These are phyloP conservation scores for Ballota nigra DNA, from an alignment of 257 asterid genomes.

Conservation along the genomic window DNA sequence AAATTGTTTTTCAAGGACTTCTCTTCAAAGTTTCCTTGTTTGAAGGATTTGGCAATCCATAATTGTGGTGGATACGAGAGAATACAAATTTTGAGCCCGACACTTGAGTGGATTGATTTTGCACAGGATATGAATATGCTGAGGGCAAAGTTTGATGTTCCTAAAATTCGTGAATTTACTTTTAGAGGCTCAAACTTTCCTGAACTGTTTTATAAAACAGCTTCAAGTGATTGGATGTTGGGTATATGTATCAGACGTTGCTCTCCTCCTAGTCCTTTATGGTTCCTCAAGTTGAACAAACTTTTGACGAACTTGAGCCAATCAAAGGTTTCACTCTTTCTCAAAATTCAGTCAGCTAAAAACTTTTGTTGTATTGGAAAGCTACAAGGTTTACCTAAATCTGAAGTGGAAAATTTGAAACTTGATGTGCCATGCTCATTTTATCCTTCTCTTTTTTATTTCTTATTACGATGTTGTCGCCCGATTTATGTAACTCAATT, in stretches of 20 bases:
- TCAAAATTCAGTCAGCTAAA: background rate
- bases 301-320: background rate
- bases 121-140: background rate
- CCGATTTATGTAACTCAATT: background rate
- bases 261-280: background rate
- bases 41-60: conserved; percentile 3
- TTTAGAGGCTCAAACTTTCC: background rate
- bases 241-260: background rate
- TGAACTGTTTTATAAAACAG: background rate
- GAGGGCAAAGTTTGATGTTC: conserved; percentile 10
- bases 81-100: conserved; percentile 1
- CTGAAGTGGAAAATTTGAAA: background rate
- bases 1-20: background rate
- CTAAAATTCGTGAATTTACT: background rate
- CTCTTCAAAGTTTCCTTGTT: conserved; percentile 5
- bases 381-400: background rate
- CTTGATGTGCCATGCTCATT: background rate
- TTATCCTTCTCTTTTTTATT: background rate
- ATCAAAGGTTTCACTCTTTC: background rate
- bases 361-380: background rate
- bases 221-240: background rate
- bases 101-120: conserved; percentile 12
- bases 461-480: background rate
- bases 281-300: background rate
- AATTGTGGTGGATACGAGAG: background rate